Evolutionary conservation across 2,329 filamentous ascomycete species (phyloP).

Genomic region (Shiraia bambusicola): DNA sequence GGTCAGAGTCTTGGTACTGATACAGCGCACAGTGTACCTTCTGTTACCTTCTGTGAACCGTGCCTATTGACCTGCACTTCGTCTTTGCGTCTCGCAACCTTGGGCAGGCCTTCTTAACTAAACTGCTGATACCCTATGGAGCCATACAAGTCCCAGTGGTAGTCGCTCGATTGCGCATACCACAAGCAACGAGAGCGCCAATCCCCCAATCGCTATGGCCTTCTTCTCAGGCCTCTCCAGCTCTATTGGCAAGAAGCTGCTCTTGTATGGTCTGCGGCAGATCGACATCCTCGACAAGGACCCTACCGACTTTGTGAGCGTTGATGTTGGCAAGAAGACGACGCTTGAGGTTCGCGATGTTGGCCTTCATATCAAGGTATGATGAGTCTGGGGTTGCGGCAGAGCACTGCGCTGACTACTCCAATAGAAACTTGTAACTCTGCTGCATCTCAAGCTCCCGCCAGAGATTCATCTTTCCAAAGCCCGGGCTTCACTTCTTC

Average conservation of each 20-base stretch:
- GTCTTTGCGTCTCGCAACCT: conserved; percentile 4
- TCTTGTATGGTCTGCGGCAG: conserved; percentile 80
- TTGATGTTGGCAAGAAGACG: conserved; percentile 78
- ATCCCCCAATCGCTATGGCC: conserved; percentile 57
- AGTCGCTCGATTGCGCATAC: conserved; percentile 31
- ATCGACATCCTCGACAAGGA: conserved; percentile 87
- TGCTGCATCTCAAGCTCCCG: conserved; percentile 68
- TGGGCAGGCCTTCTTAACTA: conserved; percentile 5
- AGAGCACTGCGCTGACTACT: conserved; percentile 14
- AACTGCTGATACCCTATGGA: conserved; percentile 29
- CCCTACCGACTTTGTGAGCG: conserved; percentile 81
- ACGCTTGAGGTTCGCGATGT: conserved; percentile 86
- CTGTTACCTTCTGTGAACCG: no score
- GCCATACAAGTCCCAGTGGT: conserved; percentile 23
- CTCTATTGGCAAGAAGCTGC: conserved; percentile 80
- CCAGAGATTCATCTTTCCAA: conserved; percentile 68
- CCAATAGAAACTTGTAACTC: conserved; percentile 71
- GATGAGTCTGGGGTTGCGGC: conserved; percentile 11
- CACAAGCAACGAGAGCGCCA: conserved; percentile 16
- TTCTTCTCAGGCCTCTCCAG: conserved; percentile 66
- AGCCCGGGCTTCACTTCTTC: conserved; percentile 74
- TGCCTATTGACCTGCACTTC: no score
- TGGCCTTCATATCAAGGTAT: conserved; percentile 74
- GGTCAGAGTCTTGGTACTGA: background rate
- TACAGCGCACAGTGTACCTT: background rate